Evolutionary conservation across 169 alveolate genomes (phyloP).

Genomic region (Cryptosporidium baileyi): DNA sequence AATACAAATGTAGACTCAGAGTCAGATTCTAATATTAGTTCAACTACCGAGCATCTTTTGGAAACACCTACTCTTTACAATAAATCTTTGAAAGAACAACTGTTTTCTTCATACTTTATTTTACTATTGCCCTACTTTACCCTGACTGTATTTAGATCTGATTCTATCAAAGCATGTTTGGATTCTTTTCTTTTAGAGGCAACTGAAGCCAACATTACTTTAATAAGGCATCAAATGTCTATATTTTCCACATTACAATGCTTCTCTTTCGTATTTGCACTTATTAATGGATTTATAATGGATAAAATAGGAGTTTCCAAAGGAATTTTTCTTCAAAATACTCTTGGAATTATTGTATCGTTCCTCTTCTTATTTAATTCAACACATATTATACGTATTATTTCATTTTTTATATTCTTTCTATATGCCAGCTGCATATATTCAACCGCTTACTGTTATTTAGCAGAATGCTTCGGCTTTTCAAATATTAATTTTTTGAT

Average conservation of each 20-base stretch:
- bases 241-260: slow-evolving; percentile 54
- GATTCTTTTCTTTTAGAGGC: slow-evolving; percentile 30
- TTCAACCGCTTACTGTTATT: slow-evolving; percentile 62
- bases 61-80: slow-evolving; percentile 1
- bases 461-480: slow-evolving; percentile 64
- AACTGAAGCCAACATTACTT: not conserved
- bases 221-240: slow-evolving; percentile 43
- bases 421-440: slow-evolving; percentile 49
- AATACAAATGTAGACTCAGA: no score
- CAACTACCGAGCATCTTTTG: not conserved
- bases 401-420: slow-evolving; percentile 42
- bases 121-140: slow-evolving; percentile 51
- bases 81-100: slow-evolving; percentile 1
- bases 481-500: slow-evolving; percentile 57
- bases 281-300: slow-evolving; percentile 55
- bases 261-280: slow-evolving; percentile 47
- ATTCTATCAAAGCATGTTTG: slow-evolving; percentile 57
- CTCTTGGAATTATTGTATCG: slow-evolving; percentile 55
- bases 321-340: slow-evolving; percentile 32
- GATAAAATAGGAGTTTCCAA: slow-evolving; percentile 61
- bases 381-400: slow-evolving; percentile 8
- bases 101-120: slow-evolving; percentile 36
- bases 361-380: not conserved
- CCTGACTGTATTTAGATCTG: slow-evolving; percentile 56
- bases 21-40: not conserved